Conservation (phyloP, 1,284 basidiomycete species). For the Neonothopanus nambi region DNA sequence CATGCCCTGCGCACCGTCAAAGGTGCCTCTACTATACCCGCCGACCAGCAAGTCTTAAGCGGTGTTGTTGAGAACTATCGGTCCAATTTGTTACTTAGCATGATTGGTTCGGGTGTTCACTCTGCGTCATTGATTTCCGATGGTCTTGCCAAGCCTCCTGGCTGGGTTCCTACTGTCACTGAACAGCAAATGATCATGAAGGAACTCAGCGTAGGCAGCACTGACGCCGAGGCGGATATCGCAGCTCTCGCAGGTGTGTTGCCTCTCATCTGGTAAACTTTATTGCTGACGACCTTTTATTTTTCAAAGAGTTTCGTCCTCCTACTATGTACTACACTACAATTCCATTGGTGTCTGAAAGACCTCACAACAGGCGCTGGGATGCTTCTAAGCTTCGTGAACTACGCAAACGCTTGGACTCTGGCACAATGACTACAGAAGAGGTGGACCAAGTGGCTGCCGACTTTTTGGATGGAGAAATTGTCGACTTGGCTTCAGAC, state of each 20-base stretch:
- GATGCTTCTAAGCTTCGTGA: slow-evolving; percentile 95
- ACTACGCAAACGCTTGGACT: slow-evolving; percentile 87
- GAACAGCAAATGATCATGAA: slow-evolving; percentile 97
- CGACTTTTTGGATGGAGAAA: slow-evolving; percentile 89
- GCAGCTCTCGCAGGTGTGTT: slow-evolving; percentile 78
- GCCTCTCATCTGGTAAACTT: slow-evolving; percentile 8
- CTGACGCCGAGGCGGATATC: slow-evolving; percentile 81
- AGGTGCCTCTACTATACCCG: slow-evolving; percentile 83
- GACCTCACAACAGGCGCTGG: slow-evolving; percentile 84
- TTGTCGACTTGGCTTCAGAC: slow-evolving; percentile 94
- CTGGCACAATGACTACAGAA: slow-evolving; percentile 77
- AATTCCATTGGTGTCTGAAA: slow-evolving; percentile 84
- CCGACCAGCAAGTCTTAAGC: slow-evolving; percentile 88
- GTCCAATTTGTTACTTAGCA: slow-evolving; percentile 85
- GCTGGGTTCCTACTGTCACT: slow-evolving; percentile 69
- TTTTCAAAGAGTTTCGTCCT: slow-evolving; percentile 85
- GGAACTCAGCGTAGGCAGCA: slow-evolving; percentile 78
- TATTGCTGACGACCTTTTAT: slow-evolving; percentile 1
- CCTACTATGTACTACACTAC: slow-evolving; percentile 93
- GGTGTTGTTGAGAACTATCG: slow-evolving; percentile 93
- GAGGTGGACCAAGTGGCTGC: slow-evolving; percentile 90
- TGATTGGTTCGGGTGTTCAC: slow-evolving; percentile 86
- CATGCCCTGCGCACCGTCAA: slow-evolving; percentile 84
- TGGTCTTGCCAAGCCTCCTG: slow-evolving; percentile 55
- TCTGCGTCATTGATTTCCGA: slow-evolving; percentile 54